These are phyloP conservation scores for Puccinia hordei DNA, from an alignment of 1,284 basidiomycete genomes.

Conservation along the genomic window DNA sequence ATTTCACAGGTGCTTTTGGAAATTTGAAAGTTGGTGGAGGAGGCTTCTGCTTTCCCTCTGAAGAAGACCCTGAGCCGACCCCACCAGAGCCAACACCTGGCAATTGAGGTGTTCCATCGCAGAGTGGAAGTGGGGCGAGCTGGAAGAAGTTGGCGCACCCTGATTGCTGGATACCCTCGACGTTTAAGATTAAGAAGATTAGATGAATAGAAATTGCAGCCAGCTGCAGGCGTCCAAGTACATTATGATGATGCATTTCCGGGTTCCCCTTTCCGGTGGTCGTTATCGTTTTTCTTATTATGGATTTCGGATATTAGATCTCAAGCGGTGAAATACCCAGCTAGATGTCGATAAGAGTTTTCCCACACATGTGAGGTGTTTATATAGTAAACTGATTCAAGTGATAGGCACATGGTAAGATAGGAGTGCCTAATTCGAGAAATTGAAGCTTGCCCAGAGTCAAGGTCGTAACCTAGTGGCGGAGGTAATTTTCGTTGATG, in stretches of 20 bases:
- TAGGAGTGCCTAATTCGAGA: no score
- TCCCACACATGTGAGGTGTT: not conserved
- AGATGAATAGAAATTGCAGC: conserved; percentile 1
- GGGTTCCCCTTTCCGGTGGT: not conserved
- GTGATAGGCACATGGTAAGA: not conserved
- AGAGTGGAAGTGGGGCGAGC: conserved; percentile 10
- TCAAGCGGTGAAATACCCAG: not conserved
- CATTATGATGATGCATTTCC: not conserved
- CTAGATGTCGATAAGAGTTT: not conserved
- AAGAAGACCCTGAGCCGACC: not conserved
- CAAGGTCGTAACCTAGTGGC: no score
- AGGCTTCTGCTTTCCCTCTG: not conserved
- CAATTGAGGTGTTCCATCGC: conserved; percentile 10
- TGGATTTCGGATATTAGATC: not conserved
- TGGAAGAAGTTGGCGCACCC: conserved; percentile 29
- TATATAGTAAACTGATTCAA: not conserved
- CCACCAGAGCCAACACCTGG: conserved; percentile 12
- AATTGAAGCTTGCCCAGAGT: no score
- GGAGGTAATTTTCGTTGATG: no score
- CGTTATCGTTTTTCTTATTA: not conserved
- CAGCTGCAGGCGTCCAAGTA: conserved; percentile 11
- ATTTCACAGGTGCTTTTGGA: not conserved
- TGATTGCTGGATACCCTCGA: conserved; percentile 7
- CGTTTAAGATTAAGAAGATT: not conserved
- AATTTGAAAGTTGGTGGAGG: not conserved